Evolutionary conservation across 2,329 filamentous ascomycete genomes (phyloP).

Genomic region (Aspergillus terreus): DNA sequence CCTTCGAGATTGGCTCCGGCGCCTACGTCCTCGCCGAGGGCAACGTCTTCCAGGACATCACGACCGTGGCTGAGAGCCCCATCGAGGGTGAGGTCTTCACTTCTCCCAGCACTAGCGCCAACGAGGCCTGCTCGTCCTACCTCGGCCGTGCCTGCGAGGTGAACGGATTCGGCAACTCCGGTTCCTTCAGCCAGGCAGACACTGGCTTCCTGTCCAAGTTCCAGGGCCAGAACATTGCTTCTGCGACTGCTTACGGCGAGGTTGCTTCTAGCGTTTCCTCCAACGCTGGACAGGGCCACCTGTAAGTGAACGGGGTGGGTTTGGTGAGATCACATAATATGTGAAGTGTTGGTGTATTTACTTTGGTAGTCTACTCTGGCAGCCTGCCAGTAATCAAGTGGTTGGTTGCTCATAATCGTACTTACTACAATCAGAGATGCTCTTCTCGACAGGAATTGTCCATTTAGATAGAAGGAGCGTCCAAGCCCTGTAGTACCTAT

Average conservation of each 20-base stretch:
- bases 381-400: too few relatives aligned
- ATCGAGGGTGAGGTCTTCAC: constrained; percentile 41
- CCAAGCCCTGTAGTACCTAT: too few relatives aligned
- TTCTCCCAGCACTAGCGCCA: constrained; percentile 31
- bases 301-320: constrained; percentile 22
- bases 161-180: constrained; percentile 46
- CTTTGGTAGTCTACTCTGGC: too few relatives aligned
- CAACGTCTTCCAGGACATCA: constrained; percentile 56
- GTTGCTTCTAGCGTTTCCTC: constrained; percentile 36
- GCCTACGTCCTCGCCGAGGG: constrained; percentile 53
- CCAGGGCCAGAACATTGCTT: constrained; percentile 51
- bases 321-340: not conserved
- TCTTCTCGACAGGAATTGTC: too few relatives aligned
- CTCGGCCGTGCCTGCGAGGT: constrained; percentile 52
- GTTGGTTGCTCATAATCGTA: too few relatives aligned
- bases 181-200: constrained; percentile 37
- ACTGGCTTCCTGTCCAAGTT: constrained; percentile 50
- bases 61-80: constrained; percentile 37
- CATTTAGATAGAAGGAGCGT: too few relatives aligned
- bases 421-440: too few relatives aligned
- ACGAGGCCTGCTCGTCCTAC: constrained; percentile 40
- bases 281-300: constrained; percentile 47
- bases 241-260: constrained; percentile 35
- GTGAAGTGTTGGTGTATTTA: not conserved
- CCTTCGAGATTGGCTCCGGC: constrained; percentile 51